Evolutionary conservation across 2,329 filamentous ascomycete genomes (phyloP), one percentile per base, ranked within the genome.

Genomic region (Cytospora mali): DNA sequence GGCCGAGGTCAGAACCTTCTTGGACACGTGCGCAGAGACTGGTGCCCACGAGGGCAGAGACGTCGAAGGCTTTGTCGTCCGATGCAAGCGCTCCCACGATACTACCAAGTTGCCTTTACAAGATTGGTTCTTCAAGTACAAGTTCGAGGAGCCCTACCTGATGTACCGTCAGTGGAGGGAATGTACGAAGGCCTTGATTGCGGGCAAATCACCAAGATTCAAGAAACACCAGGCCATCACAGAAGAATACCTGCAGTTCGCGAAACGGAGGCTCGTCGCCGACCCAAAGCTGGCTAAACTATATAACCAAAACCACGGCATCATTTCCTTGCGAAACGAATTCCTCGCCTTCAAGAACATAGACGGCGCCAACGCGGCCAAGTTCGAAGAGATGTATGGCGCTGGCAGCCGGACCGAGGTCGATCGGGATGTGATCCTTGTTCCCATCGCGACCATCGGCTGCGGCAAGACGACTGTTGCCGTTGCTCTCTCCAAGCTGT

Each of bases 121-220:
- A n/a, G 93, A 99, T 74, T 99, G 95, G 95, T 99, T 99, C 77
- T 99, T 99, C 88, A 99, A 99, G 77, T 99, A 93, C 85, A 99
- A 99, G 79, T 99, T 99, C 65, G 95, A 99, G 72, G 95, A 99
- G 77, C 95, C 95, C 0, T 99, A 99, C 73, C 80, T 99, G 65
- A 96, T 99, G 92, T 99, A 98, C 77, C 88, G 95, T 27, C 95
- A 99, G 78, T 99, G 95, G 95, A 88, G 95, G 66, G 95, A 99
- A 78, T 96, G 91, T 73, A 99, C 95, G 49, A 98, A 97, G 75
- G 85, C 91, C 6, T 77, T 98, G 62, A 97, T 99, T 68, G 72
- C 83, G 1, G 90, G 90, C 16, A 90, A 86, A 69, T 77, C 85
- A 46, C 92, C 93, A 13, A 90, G 84, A 67, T 90, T 85, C 79